Conservation (phyloP, 148 eudicot species). For the Tetragonia tetragonoides region DNA sequence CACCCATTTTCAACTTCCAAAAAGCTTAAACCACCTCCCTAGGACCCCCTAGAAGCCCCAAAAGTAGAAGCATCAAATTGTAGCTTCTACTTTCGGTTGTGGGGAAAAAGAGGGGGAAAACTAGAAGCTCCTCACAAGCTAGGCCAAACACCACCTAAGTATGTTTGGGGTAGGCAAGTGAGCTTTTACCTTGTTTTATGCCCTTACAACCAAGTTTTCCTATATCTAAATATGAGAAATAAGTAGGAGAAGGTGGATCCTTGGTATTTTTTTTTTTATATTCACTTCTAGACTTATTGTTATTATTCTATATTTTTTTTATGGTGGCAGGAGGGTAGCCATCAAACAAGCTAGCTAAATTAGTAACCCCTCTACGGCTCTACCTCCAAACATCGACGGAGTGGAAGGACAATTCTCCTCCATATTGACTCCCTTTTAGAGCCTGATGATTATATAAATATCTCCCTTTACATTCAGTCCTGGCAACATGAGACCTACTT, state of each 20-base stretch:
- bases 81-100: no score
- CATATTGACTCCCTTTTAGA: background rate
- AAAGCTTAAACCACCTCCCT: no score
- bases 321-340: background rate
- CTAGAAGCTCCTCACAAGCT: no score
- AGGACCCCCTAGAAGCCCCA: no score
- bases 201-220: no score
- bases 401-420: background rate
- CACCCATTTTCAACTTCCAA: no score
- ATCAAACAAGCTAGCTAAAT: background rate
- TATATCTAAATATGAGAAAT: background rate
- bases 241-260: background rate
- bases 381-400: background rate
- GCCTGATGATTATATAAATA: background rate
- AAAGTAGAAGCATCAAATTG: no score
- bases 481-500: background rate
- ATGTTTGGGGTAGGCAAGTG: no score
- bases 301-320: no score
- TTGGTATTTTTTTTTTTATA: background rate
- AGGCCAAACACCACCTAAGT: no score
- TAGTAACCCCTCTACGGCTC: background rate
- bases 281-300: background rate
- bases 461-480: background rate
- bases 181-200: no score
- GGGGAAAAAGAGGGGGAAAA: no score